Evolutionary conservation across 2,329 filamentous ascomycete genomes (phyloP).

Genomic region (Ophiosphaerella herpotricha): DNA sequence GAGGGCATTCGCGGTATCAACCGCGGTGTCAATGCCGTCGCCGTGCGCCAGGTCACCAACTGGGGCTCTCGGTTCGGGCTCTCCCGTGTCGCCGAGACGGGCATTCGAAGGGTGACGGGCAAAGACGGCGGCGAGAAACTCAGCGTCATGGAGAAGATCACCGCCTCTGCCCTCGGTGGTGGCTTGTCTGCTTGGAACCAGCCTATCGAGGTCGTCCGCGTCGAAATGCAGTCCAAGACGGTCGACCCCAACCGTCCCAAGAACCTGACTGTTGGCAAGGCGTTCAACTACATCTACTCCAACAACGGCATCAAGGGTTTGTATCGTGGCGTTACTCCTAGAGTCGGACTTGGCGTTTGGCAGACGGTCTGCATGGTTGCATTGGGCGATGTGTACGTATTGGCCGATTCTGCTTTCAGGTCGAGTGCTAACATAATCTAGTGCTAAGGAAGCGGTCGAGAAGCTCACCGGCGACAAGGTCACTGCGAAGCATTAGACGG

Average conservation of each 20-base stretch:
- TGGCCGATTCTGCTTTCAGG: background rate
- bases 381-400: constrained; percentile 89
- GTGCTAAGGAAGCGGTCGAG: constrained; percentile 69
- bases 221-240: constrained; percentile 99
- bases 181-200: constrained; percentile 98
- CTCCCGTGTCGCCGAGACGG: constrained; percentile 85
- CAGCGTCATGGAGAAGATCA: constrained; percentile 80
- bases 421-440: constrained; percentile 41
- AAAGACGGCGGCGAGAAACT: constrained; percentile 84
- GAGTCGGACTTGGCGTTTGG: constrained; percentile 95
- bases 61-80: constrained; percentile 97
- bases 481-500: constrained; percentile 66
- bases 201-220: constrained; percentile 98
- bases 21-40: constrained; percentile 97
- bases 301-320: constrained; percentile 88
- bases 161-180: constrained; percentile 85
- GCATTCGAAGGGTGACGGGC: constrained; percentile 76
- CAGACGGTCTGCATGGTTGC: constrained; percentile 99
- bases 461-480: constrained; percentile 67
- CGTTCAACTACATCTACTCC: constrained; percentile 82
- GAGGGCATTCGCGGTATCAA: constrained; percentile 97
- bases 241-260: constrained; percentile 96
- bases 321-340: constrained; percentile 92
- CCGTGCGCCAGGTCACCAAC: constrained; percentile 99
- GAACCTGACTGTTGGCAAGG: constrained; percentile 95